Evolutionary conservation across 345 rosid species (phyloP).

Genomic region (Lepidium africanum): DNA sequence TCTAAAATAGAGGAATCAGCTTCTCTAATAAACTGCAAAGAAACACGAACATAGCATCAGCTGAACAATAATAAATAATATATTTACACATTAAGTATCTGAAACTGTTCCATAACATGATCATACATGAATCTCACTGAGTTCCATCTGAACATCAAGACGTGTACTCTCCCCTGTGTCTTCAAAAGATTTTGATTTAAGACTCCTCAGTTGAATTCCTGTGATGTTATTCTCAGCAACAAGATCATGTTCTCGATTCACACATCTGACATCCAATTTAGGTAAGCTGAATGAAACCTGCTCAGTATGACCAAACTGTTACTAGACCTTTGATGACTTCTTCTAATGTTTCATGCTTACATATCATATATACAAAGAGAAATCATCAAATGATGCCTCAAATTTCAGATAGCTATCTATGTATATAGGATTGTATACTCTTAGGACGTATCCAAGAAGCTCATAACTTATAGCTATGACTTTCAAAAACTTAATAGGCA

Average conservation of each 20-base stretch:
- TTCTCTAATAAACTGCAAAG: slow-evolving; percentile 78
- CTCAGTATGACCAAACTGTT: slow-evolving; percentile 11
- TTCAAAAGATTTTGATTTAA: slow-evolving; percentile 64
- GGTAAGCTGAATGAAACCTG: slow-evolving; percentile 77
- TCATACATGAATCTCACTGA: slow-evolving; percentile 92
- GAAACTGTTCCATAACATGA: slow-evolving; percentile 19
- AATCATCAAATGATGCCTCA: not conserved
- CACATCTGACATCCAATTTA: slow-evolving; percentile 72
- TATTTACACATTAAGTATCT: slow-evolving; percentile 7
- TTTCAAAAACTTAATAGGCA: too few relatives aligned
- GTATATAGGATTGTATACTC: not conserved
- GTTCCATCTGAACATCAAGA: slow-evolving; percentile 81
- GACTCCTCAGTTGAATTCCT: slow-evolving; percentile 69
- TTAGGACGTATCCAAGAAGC: not conserved
- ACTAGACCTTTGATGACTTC: not conserved
- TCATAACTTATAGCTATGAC: too few relatives aligned
- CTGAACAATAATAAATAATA: slow-evolving; percentile 8
- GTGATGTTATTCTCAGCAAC: slow-evolving; percentile 66
- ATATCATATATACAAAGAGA: not conserved
- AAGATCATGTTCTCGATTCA: slow-evolving; percentile 60
- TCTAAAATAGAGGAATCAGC: slow-evolving; percentile 70
- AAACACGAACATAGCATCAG: slow-evolving; percentile 18
- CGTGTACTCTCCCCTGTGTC: slow-evolving; percentile 92
- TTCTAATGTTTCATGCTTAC: not conserved
- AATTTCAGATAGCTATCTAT: not conserved